Conservation (phyloP, 306 rosid genomes). For the Vicia sativa region DNA sequence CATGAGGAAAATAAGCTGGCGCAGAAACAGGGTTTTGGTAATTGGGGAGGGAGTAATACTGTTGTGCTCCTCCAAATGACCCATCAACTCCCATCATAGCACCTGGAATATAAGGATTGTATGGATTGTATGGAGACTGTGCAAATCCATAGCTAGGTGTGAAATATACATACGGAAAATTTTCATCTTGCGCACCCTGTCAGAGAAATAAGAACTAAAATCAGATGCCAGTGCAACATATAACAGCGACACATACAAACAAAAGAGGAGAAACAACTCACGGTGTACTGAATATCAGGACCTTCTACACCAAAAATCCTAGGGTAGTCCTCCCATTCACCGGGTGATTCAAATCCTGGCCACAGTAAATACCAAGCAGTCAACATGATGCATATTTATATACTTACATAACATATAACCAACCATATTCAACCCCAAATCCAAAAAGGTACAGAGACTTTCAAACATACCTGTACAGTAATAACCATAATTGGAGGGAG, state of each 20-base stretch:
- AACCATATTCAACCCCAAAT: slow-evolving; percentile 12
- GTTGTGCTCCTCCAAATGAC: slow-evolving; percentile 71
- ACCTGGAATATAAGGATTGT: slow-evolving; percentile 96
- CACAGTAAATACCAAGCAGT: slow-evolving; percentile 22
- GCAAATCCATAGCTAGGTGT: slow-evolving; percentile 84
- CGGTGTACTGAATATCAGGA: slow-evolving; percentile 80
- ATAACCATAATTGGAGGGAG: slow-evolving; percentile 85
- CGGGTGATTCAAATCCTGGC: slow-evolving; percentile 87
- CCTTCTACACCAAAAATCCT: slow-evolving; percentile 87
- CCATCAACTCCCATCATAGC: slow-evolving; percentile 88
- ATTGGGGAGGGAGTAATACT: slow-evolving; percentile 65
- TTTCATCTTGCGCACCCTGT: slow-evolving; percentile 88
- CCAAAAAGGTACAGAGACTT: neutral
- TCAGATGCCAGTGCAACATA: slow-evolving; percentile 14
- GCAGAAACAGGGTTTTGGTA: slow-evolving; percentile 70
- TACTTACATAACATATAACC: slow-evolving; percentile 23
- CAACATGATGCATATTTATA: slow-evolving; percentile 4
- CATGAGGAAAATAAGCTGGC: slow-evolving; percentile 67
- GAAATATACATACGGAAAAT: slow-evolving; percentile 82
- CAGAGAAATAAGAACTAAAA: slow-evolving; percentile 36
- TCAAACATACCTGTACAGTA: slow-evolving; percentile 76
- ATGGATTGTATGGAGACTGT: slow-evolving; percentile 97
- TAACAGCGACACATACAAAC: neutral
- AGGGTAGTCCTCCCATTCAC: slow-evolving; percentile 95
- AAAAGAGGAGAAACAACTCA: slow-evolving; percentile 40